These are phyloP conservation scores for Purshia tridentata DNA, from an alignment of 306 rosid species.

Conservation along the genomic window DNA sequence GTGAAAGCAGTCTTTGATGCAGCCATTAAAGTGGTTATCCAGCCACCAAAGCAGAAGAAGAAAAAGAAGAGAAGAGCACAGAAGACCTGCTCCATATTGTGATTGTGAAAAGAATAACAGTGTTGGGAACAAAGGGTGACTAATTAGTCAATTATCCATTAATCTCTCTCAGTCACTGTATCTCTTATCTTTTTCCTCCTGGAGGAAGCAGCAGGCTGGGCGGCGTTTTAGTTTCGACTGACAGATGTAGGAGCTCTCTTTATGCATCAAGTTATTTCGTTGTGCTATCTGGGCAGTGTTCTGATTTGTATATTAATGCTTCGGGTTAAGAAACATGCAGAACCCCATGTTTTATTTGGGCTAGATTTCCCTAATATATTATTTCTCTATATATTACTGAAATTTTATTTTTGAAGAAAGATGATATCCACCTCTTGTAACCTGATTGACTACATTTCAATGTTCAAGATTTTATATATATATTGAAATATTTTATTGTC, in stretches of 20 bases:
- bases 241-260: constrained; percentile 36
- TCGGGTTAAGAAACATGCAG: constrained; percentile 35
- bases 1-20: constrained; percentile 95
- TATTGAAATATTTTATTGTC: not conserved
- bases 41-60: constrained; percentile 84
- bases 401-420: constrained; percentile 29
- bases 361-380: constrained; percentile 37
- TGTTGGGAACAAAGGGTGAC: constrained; percentile 43
- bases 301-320: constrained; percentile 50
- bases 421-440: constrained; percentile 40
- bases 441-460: constrained; percentile 29
- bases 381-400: constrained; percentile 19
- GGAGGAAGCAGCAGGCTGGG: constrained; percentile 33
- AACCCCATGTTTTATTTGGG: constrained; percentile 11
- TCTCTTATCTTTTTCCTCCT: constrained; percentile 35
- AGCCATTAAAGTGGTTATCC: constrained; percentile 93
- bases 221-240: constrained; percentile 33
- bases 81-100: constrained; percentile 76
- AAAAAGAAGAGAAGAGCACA: constrained; percentile 78
- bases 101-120: constrained; percentile 32
- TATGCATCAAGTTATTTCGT: constrained; percentile 35
- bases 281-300: constrained; percentile 31
- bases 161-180: constrained; percentile 37
- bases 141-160: constrained; percentile 39
- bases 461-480: not conserved